Conservation (phyloP, 495 filamentous ascomycete genomes). For the Hyaloscypha finlandica region DNA sequence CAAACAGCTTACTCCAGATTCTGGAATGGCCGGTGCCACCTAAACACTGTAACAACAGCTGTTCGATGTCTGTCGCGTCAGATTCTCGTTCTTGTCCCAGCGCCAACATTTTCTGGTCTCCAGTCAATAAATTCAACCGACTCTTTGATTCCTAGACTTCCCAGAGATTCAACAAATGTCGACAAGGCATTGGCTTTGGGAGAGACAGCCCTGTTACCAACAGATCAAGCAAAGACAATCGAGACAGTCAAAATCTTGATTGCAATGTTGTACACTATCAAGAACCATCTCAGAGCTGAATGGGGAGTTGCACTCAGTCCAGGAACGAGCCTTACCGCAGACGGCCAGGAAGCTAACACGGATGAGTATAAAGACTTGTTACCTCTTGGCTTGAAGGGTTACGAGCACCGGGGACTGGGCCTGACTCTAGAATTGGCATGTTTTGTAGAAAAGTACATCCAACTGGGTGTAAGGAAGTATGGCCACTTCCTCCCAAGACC, state of each 20-base stretch:
- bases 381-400: constrained; percentile 58
- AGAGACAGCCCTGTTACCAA: constrained; percentile 14
- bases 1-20: constrained; percentile 69
- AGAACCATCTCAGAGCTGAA: constrained; percentile 73
- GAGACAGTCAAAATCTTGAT: constrained; percentile 56
- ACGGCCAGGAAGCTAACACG: constrained; percentile 50
- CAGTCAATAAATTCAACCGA: constrained; percentile 22
- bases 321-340: constrained; percentile 45
- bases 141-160: constrained; percentile 17
- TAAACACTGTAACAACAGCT: constrained; percentile 51
- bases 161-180: constrained; percentile 7
- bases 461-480: constrained; percentile 53
- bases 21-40: constrained; percentile 65
- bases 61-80: constrained; percentile 31
- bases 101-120: constrained; percentile 21
- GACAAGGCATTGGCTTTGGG: constrained; percentile 29
- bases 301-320: constrained; percentile 60
- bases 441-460: constrained; percentile 70
- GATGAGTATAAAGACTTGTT: constrained; percentile 63
- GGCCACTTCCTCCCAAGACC: neutral
- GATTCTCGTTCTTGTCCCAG: constrained; percentile 30
- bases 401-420: constrained; percentile 65
- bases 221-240: constrained; percentile 54
- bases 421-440: constrained; percentile 67
- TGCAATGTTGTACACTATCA: constrained; percentile 73